Evolutionary conservation across 208 protist genomes (phyloP).

Genomic region (Angomonas deanei): DNA sequence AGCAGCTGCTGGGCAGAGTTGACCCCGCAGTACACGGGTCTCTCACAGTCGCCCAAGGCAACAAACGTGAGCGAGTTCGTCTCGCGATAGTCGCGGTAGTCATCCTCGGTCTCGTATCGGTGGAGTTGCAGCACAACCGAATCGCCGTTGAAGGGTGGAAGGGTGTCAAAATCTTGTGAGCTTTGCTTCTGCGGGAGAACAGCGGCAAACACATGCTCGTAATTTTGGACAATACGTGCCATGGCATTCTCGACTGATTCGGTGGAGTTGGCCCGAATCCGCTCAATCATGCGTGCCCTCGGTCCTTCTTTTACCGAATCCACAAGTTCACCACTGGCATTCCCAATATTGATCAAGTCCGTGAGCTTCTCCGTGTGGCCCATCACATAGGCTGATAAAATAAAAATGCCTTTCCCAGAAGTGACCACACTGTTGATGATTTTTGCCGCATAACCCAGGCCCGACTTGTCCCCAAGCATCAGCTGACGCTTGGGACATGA

Average conservation of each 20-base stretch:
- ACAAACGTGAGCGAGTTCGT: constrained; percentile 84
- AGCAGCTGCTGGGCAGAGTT: constrained; percentile 51
- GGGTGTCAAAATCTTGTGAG: constrained; percentile 65
- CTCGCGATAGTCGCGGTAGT: constrained; percentile 61
- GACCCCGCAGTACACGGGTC: constrained; percentile 85
- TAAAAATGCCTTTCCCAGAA: constrained; percentile 47
- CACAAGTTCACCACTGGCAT: constrained; percentile 74
- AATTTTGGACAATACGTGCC: constrained; percentile 66
- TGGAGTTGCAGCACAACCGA: constrained; percentile 75
- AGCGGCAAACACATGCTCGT: constrained; percentile 56
- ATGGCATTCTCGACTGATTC: constrained; percentile 49
- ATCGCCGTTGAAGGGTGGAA: constrained; percentile 81
- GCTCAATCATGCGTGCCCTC: constrained; percentile 71
- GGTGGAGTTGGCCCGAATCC: constrained; percentile 38
- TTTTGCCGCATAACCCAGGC: constrained; percentile 64
- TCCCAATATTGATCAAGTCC: constrained; percentile 73
- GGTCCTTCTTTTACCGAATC: constrained; percentile 87
- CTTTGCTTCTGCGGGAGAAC: constrained; percentile 76
- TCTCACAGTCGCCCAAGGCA: constrained; percentile 73
- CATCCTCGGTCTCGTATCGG: constrained; percentile 71
- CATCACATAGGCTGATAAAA: constrained; percentile 69
- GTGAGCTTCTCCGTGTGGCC: constrained; percentile 62
- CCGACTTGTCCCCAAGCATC: constrained; percentile 48
- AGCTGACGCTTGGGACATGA: constrained; percentile 80
- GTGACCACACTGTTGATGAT: constrained; percentile 55